Conservation (phyloP, 2,329 filamentous ascomycete species). For the Stylonectria norvegica region DNA sequence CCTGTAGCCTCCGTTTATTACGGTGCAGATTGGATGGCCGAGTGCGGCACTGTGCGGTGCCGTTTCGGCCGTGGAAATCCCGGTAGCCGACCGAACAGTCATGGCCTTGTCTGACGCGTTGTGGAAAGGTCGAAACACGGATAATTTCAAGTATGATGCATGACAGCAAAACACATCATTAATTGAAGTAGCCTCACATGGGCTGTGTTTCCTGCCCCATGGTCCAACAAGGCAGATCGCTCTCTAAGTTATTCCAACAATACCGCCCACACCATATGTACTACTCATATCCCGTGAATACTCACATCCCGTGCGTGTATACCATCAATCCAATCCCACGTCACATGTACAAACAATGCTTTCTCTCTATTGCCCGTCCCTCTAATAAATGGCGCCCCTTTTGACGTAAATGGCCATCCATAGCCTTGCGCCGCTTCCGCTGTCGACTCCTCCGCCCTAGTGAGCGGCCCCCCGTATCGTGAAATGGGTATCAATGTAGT, state of each 20-base stretch:
- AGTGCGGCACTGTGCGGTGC: too few relatives aligned
- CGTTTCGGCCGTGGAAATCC: not conserved
- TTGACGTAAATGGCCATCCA: not conserved
- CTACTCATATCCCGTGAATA: not conserved
- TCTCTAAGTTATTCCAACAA: too few relatives aligned
- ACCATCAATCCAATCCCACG: not conserved
- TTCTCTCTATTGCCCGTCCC: not conserved
- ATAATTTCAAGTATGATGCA: not conserved
- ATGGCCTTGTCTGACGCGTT: not conserved
- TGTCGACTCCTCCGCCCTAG: not conserved
- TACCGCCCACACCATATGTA: too few relatives aligned
- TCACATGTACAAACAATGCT: not conserved
- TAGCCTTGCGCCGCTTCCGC: not conserved
- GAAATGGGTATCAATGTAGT: conserved; percentile 39
- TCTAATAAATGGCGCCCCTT: not conserved
- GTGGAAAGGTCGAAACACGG: not conserved
- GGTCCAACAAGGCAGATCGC: too few relatives aligned
- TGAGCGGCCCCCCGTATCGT: conserved; percentile 20
- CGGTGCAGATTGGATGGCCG: too few relatives aligned
- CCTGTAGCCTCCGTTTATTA: too few relatives aligned
- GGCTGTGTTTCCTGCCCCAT: too few relatives aligned
- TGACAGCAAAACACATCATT: too few relatives aligned
- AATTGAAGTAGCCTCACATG: too few relatives aligned
- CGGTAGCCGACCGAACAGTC: not conserved
- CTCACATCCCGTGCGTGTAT: not conserved